These are phyloP conservation scores for Pugionium dolabratum DNA, from an alignment of 345 rosid genomes.

Conservation along the genomic window DNA sequence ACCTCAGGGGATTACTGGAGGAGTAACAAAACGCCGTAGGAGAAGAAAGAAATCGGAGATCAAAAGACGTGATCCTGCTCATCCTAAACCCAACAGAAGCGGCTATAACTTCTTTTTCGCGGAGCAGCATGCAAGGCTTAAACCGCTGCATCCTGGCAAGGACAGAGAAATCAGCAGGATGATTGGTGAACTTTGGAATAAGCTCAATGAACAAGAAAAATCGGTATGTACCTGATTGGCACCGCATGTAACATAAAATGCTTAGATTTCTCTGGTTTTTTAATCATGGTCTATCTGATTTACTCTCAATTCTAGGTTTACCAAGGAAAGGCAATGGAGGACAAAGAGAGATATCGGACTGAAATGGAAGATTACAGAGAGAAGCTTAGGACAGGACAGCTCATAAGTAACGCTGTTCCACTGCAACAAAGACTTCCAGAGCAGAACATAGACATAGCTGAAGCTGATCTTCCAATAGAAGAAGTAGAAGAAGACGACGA, in stretches of 20 bases:
- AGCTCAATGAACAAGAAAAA: conserved; percentile 61
- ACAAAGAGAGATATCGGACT: conserved; percentile 80
- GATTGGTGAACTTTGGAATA: conserved; percentile 96
- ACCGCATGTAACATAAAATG: too few relatives aligned
- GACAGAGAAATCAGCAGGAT: conserved; percentile 89
- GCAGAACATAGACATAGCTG: conserved; percentile 49
- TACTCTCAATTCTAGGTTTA: conserved; percentile 49
- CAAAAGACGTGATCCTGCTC: conserved; percentile 89
- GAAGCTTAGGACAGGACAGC: conserved; percentile 58
- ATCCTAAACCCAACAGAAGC: conserved; percentile 91
- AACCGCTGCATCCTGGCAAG: conserved; percentile 90
- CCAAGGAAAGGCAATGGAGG: conserved; percentile 80
- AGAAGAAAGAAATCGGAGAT: conserved; percentile 90
- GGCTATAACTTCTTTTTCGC: conserved; percentile 97
- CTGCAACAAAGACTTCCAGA: conserved; percentile 68
- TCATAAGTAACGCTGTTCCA: conserved; percentile 67
- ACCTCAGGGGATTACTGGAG: conserved; percentile 41
- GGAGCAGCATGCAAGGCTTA: conserved; percentile 89
- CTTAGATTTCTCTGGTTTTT: background rate
- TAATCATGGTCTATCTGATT: conserved; percentile 2
- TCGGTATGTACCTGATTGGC: conserved; percentile 41
- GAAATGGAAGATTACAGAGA: conserved; percentile 90
- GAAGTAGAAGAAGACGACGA: conserved; percentile 56
- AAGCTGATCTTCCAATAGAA: conserved; percentile 46
- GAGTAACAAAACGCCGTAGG: conserved; percentile 60